A percentile compares a stretch with the other conserved stretches of the same genome.
Conservation (phyloP, 2,329 filamentous ascomycete species). For the Lasiodiplodia gonubiensis region DNA sequence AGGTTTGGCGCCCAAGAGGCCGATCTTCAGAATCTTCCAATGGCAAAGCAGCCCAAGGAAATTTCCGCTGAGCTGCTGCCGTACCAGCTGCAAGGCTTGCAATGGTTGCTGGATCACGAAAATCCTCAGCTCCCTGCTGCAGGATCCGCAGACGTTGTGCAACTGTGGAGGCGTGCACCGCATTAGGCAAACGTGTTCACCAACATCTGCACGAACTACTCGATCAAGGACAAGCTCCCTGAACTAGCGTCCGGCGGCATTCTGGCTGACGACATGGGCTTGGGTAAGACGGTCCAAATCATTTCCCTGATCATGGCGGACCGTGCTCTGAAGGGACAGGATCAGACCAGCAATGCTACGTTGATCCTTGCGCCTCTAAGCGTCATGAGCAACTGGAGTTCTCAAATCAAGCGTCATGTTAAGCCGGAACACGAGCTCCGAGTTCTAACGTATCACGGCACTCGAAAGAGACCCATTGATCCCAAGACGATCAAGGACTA, state of each 20-base stretch:
- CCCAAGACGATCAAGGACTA: slow-evolving; percentile 68
- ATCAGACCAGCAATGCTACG: slow-evolving; percentile 71
- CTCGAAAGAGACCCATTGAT: slow-evolving; percentile 55
- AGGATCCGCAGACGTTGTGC: slow-evolving; percentile 67
- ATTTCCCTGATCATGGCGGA: slow-evolving; percentile 76
- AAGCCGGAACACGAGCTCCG: slow-evolving; percentile 62
- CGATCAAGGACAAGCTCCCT: slow-evolving; percentile 60
- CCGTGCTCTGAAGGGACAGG: slow-evolving; percentile 54
- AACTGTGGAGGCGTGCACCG: slow-evolving; percentile 73
- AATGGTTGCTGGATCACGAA: slow-evolving; percentile 82
- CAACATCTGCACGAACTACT: slow-evolving; percentile 75
- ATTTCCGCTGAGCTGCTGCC: slow-evolving; percentile 73
- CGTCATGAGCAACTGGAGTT: slow-evolving; percentile 82
- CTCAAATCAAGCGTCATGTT: slow-evolving; percentile 76
- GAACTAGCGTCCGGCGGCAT: slow-evolving; percentile 69
- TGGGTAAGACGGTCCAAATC: slow-evolving; percentile 84
- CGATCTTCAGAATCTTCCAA: slow-evolving; percentile 61
- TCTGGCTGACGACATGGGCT: slow-evolving; percentile 78
- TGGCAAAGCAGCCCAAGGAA: slow-evolving; percentile 69
- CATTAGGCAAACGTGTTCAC: slow-evolving; percentile 56
- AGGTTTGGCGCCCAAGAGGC: slow-evolving; percentile 74
- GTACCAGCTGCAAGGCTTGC: slow-evolving; percentile 78
- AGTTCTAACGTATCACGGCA: slow-evolving; percentile 72
- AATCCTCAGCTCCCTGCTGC: slow-evolving; percentile 66
- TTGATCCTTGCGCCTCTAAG: slow-evolving; percentile 82